Percentiles rank a stretch among this genome's conserved stretches.
Evolutionary conservation across 306 rosid species (phyloP).

Genomic region (Vigna mungo): DNA sequence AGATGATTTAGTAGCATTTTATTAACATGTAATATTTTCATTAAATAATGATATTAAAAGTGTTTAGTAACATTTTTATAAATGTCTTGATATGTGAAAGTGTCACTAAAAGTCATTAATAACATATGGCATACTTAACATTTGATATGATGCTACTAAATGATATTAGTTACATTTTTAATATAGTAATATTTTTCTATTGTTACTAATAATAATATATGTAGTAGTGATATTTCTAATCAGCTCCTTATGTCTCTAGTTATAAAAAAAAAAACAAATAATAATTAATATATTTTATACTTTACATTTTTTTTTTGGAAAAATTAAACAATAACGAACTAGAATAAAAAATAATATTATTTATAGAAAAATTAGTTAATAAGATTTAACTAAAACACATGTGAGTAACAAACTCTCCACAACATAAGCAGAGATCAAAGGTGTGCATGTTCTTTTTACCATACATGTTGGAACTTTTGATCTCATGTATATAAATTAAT

Average conservation of each 20-base stretch:
- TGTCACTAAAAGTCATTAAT: no score
- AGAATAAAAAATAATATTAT: no score
- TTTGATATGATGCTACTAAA: no score
- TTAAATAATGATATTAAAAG: no score
- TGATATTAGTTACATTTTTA: no score
- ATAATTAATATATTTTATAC: neutral
- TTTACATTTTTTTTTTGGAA: neutral
- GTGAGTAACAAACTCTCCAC: constrained; percentile 27
- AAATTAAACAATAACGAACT: neutral
- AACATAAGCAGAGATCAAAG: constrained; percentile 37
- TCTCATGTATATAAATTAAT: constrained; percentile 30
- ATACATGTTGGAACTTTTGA: neutral
- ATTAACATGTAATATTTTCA: no score
- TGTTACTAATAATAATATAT: no score
- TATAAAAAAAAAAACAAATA: neutral
- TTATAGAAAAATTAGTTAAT: neutral
- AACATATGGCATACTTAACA: no score
- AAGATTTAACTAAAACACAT: neutral
- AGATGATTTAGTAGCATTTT: no score
- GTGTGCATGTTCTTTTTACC: constrained; percentile 17
- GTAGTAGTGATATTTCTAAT: neutral
- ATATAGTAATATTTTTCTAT: no score
- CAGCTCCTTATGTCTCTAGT: neutral
- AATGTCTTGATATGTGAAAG: no score
- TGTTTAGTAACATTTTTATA: no score